phyloP scores from a whole-genome alignment of 78 protist genomes.

The Dictyostelium purpureum region DNA sequence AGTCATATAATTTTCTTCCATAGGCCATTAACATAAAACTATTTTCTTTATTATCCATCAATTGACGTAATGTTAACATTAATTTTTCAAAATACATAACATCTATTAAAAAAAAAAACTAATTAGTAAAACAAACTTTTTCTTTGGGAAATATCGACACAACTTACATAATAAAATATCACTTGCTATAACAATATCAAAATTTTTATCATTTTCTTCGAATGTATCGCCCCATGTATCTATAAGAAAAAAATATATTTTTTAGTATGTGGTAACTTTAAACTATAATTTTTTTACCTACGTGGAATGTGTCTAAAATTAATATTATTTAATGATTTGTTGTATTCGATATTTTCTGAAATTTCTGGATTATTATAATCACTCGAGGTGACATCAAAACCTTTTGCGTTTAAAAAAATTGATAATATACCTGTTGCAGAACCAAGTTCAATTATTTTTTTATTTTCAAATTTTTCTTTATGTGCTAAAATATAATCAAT shows the following conservation, averaged over 20 bases:
- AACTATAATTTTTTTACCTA: neutral
- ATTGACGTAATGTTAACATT: slow-evolving; percentile 23
- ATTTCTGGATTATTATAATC: slow-evolving; percentile 31
- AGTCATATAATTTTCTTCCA: slow-evolving; percentile 21
- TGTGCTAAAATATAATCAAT: slow-evolving; percentile 16
- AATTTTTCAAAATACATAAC: slow-evolving; percentile 46
- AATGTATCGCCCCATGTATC: slow-evolving; percentile 58
- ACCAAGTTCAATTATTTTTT: slow-evolving; percentile 47
- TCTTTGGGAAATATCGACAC: too few relatives aligned
- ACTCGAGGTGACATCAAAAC: slow-evolving; percentile 16
- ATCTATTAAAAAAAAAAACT: slow-evolving; percentile 17
- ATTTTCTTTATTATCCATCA: slow-evolving; percentile 39
- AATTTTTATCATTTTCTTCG: slow-evolving; percentile 18
- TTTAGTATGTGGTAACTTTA: neutral
- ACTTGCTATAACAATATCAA: slow-evolving; percentile 57
- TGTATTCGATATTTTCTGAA: slow-evolving; percentile 15
- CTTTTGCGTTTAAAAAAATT: slow-evolving; percentile 34
- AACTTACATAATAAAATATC: slow-evolving; percentile 65
- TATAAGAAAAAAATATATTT: neutral
- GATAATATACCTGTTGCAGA: slow-evolving; percentile 52
- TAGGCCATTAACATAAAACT: slow-evolving; percentile 52
- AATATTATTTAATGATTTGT: slow-evolving; percentile 15
- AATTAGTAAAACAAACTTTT: neutral
- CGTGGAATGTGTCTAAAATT: slow-evolving; percentile 52
- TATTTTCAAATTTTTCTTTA: slow-evolving; percentile 14